Evolutionary conservation across 192 early-diverging fungal genomes (phyloP).

Genomic region (Gryganskiella cystojenkinii): DNA sequence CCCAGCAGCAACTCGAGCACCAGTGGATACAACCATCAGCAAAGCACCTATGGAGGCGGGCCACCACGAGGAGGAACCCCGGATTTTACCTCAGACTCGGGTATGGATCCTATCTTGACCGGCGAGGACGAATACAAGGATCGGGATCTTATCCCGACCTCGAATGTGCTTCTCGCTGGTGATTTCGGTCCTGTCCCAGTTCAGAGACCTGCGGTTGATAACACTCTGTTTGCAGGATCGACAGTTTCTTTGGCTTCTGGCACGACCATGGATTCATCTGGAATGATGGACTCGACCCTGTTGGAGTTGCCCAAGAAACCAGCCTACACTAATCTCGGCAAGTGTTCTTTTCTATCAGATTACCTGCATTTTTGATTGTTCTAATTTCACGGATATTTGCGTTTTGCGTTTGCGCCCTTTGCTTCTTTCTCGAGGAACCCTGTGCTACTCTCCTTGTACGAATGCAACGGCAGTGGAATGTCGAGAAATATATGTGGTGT

Average conservation of each 20-base stretch:
- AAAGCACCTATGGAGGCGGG: too few species aligned
- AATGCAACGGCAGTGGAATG: neutral
- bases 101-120: constrained; percentile 44
- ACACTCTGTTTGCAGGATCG: constrained; percentile 18
- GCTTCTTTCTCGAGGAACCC: too few species aligned
- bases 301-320: constrained; percentile 45
- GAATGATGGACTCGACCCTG: constrained; percentile 21
- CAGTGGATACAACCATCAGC: neutral
- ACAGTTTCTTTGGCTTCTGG: constrained; percentile 25
- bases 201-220: constrained; percentile 18
- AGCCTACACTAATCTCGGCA: constrained; percentile 48
- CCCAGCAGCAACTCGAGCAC: constrained; percentile 24
- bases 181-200: constrained; percentile 49
- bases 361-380: neutral
- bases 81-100: constrained; percentile 40
- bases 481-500: neutral
- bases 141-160: constrained; percentile 35
- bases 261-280: constrained; percentile 40
- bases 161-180: constrained; percentile 36
- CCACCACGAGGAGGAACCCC: constrained; percentile 16
- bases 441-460: too few species aligned
- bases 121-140: constrained; percentile 52
- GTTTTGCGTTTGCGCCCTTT: too few species aligned
- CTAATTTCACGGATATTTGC: too few species aligned
- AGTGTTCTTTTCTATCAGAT: neutral